phyloP scores from a whole-genome alignment of 495 filamentous ascomycete species.

The Penicillium odoratum region DNA sequence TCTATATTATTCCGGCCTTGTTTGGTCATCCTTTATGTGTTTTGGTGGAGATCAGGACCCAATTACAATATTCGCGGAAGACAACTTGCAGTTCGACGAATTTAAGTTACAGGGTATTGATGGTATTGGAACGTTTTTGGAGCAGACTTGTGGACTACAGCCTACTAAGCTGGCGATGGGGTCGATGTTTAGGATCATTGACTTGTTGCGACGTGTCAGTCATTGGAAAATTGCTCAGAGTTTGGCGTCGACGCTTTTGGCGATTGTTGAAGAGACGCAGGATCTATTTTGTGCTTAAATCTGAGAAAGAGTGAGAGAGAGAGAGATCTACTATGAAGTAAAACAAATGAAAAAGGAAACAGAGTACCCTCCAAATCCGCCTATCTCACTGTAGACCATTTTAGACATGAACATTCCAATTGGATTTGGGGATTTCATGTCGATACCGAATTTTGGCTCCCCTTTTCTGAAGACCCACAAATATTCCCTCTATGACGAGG shows the following conservation, averaged over 20 bases:
- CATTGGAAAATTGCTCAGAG: slow-evolving; percentile 12
- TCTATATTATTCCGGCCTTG: slow-evolving; percentile 20
- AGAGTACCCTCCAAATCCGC: too few relatives aligned
- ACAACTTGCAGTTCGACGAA: slow-evolving; percentile 8
- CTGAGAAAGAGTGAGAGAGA: too few relatives aligned
- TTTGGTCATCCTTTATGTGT: slow-evolving; percentile 18
- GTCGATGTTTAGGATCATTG: slow-evolving; percentile 16
- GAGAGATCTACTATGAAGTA: too few relatives aligned
- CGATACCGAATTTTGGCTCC: too few relatives aligned
- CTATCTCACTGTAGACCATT: too few relatives aligned
- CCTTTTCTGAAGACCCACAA: too few relatives aligned
- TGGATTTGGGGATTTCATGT: too few relatives aligned
- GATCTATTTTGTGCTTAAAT: slow-evolving; percentile 16
- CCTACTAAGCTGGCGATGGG: slow-evolving; percentile 9
- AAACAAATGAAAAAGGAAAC: too few relatives aligned
- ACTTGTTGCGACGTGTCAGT: slow-evolving; percentile 18
- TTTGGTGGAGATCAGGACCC: slow-evolving; percentile 4
- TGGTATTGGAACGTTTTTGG: slow-evolving; percentile 2
- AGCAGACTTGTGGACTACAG: slow-evolving; percentile 7
- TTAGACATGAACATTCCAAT: too few relatives aligned
- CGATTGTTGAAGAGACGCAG: slow-evolving; percentile 19
- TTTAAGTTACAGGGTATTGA: slow-evolving; percentile 8
- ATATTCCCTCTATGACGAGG: too few relatives aligned
- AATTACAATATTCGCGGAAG: background rate
- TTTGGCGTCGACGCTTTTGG: slow-evolving; percentile 18